Evolutionary conservation across 2,329 filamentous ascomycete genomes (phyloP).

Genomic region (Grosmannia clavigera): DNA sequence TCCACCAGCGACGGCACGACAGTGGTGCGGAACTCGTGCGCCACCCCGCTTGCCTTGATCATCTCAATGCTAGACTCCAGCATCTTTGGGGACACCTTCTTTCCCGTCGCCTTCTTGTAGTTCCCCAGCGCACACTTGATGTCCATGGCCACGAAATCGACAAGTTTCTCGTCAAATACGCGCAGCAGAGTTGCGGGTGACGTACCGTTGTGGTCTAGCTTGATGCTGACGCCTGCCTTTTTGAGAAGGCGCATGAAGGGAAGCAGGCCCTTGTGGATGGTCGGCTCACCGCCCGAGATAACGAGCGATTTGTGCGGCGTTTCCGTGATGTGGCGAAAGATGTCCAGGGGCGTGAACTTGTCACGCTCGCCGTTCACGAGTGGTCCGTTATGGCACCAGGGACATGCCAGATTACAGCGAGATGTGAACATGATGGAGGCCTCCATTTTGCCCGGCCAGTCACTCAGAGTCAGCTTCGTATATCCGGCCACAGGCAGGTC

Average conservation of each 20-base stretch:
- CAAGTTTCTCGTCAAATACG: background rate
- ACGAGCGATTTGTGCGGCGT: background rate
- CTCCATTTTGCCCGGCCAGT: background rate
- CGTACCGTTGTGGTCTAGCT: background rate
- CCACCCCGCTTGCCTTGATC: background rate
- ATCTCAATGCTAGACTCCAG: background rate
- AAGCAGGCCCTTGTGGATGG: background rate
- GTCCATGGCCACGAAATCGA: conserved; percentile 1
- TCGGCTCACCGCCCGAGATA: background rate
- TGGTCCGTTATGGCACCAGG: background rate
- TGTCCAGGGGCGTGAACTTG: background rate
- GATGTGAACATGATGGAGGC: background rate
- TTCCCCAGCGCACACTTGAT: background rate
- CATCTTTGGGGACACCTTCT: background rate
- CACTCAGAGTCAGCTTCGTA: background rate
- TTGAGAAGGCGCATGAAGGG: background rate
- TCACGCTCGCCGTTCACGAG: background rate
- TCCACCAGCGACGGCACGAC: background rate
- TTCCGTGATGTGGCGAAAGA: background rate
- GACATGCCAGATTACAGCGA: background rate
- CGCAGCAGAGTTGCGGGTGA: background rate
- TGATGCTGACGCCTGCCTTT: background rate
- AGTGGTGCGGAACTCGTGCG: background rate
- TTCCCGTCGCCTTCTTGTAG: background rate
- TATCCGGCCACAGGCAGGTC: background rate